A percentile compares a stretch with the other conserved stretches of the same genome.
phyloP scores from a whole-genome alignment of 2,329 filamentous ascomycete species.

The Apiospora arundinis region DNA sequence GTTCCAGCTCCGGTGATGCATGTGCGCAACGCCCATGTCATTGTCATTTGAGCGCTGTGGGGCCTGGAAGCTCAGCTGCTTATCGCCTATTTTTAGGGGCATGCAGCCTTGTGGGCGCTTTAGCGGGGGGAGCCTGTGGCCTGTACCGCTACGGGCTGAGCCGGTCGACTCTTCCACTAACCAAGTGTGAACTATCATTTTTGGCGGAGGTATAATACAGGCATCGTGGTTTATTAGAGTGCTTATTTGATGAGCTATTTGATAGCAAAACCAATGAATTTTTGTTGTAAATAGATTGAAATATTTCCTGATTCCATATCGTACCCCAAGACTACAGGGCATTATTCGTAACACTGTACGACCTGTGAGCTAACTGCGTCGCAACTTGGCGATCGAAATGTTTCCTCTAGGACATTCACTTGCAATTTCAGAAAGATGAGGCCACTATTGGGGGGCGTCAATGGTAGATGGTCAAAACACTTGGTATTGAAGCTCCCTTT shows the following conservation, averaged over 20 bases:
- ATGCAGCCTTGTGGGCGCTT: constrained; percentile 9
- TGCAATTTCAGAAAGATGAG: no score
- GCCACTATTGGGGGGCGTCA: no score
- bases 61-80: not conserved
- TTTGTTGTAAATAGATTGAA: no score
- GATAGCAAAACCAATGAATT: no score
- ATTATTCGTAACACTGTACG: not conserved
- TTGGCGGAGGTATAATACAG: not conserved
- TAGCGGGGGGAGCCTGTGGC: not conserved
- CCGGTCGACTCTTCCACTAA: not conserved
- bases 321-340: not conserved
- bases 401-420: no score
- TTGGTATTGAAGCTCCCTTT: no score
- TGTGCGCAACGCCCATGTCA: not conserved
- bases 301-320: not conserved
- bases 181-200: not conserved
- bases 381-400: no score
- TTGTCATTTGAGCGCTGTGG: not conserved
- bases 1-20: not conserved
- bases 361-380: no score
- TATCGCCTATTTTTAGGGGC: constrained; percentile 18
- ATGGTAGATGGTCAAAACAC: no score
- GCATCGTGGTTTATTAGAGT: not conserved
- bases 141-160: not conserved
- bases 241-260: not conserved